Percentiles rank a stretch among this genome's conserved stretches.
phyloP scores from a whole-genome alignment of 495 filamentous ascomycete species.

The Xylaria scruposa region DNA sequence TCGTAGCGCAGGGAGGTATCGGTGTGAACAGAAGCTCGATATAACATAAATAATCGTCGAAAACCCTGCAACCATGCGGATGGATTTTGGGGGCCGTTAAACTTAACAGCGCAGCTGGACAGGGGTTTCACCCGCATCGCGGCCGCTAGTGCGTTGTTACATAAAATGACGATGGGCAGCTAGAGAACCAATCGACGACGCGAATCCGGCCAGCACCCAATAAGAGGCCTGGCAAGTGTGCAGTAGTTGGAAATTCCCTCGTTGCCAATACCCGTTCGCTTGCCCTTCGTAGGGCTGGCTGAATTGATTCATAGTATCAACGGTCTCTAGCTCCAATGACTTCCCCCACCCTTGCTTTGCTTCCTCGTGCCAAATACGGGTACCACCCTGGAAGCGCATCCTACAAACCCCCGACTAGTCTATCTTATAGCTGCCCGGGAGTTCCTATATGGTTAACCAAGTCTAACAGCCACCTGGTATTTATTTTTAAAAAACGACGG shows the following conservation, averaged over 20 bases:
- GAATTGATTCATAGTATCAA: not conserved
- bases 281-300: slow-evolving; percentile 9
- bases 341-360: not conserved
- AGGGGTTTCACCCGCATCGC: not conserved
- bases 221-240: not conserved
- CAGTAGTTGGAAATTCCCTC: not conserved
- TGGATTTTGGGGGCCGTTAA: slow-evolving; percentile 1
- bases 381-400: not conserved
- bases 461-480: not conserved
- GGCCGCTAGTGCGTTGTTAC: not conserved
- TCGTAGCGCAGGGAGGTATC: not conserved
- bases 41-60: not conserved
- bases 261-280: not conserved
- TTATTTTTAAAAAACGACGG: not conserved
- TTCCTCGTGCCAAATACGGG: not conserved
- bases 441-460: not conserved
- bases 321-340: not conserved
- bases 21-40: not conserved
- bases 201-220: not conserved
- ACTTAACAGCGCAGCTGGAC: slow-evolving; percentile 1
- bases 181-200: not conserved
- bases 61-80: slow-evolving; percentile 10
- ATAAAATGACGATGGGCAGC: too few species aligned
- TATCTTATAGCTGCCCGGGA: not conserved
- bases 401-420: not conserved